phyloP scores from a whole-genome alignment of 129 eudicot genomes.

The Flaveria linearis region DNA sequence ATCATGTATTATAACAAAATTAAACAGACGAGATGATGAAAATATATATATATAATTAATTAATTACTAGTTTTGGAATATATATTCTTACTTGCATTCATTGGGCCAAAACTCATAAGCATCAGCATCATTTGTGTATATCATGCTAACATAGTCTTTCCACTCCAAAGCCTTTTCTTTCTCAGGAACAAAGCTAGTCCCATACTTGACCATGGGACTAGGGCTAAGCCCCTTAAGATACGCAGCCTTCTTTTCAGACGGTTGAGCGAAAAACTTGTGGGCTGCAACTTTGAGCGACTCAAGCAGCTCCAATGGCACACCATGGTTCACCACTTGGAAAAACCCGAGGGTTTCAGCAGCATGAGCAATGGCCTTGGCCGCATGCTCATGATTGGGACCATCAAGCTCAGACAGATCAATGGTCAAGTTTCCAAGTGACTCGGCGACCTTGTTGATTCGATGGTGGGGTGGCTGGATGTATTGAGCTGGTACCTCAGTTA shows the following conservation, averaged over 20 bases:
- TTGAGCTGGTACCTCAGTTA: constrained; percentile 32
- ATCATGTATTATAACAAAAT: background rate
- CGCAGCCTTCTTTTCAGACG: constrained; percentile 46
- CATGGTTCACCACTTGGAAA: constrained; percentile 61
- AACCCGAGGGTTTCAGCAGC: constrained; percentile 59
- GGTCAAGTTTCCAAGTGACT: constrained; percentile 21
- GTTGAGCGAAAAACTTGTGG: constrained; percentile 42
- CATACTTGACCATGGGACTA: constrained; percentile 46
- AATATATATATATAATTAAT: too few relatives aligned
- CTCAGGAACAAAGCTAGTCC: constrained; percentile 58
- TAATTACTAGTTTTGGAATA: too few relatives aligned
- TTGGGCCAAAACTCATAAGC: constrained; percentile 50
- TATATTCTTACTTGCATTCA: constrained; percentile 40
- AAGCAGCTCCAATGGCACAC: constrained; percentile 46
- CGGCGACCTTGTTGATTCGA: constrained; percentile 21
- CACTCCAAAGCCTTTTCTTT: constrained; percentile 49
- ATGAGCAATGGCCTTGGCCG: constrained; percentile 40
- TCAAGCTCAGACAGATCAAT: constrained; percentile 48
- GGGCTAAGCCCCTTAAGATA: constrained; percentile 50
- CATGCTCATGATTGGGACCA: constrained; percentile 46
- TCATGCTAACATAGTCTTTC: constrained; percentile 53
- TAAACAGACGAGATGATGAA: too few relatives aligned
- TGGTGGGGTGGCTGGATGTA: constrained; percentile 45
- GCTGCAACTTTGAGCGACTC: constrained; percentile 45
- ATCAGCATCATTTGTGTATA: constrained; percentile 44